Evolutionary conservation across 345 rosid species (phyloP).

Genomic region (Eucalyptus sp.): DNA sequence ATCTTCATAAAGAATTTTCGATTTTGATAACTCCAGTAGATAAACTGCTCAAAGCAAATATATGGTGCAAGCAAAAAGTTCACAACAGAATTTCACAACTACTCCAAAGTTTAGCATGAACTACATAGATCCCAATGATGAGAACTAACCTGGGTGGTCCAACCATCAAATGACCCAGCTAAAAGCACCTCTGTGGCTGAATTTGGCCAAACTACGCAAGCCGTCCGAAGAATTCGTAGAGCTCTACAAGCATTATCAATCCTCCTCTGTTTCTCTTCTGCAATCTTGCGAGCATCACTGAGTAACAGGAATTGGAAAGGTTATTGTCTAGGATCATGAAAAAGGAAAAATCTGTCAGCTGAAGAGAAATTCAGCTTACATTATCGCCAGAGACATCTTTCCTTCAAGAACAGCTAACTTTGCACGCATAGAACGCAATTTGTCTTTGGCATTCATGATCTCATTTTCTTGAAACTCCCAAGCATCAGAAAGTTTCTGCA

Average conservation of each 20-base stretch:
- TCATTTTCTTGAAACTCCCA: constrained; percentile 84
- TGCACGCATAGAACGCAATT: constrained; percentile 71
- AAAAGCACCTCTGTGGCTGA: constrained; percentile 74
- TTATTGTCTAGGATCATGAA: not conserved
- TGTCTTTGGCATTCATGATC: constrained; percentile 52
- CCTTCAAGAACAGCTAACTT: constrained; percentile 82
- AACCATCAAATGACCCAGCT: constrained; percentile 89
- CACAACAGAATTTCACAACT: not conserved
- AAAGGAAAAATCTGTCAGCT: not conserved
- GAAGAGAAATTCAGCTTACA: constrained; percentile 21
- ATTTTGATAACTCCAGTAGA: not conserved
- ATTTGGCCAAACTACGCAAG: constrained; percentile 79
- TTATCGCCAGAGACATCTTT: constrained; percentile 73
- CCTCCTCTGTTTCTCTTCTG: constrained; percentile 66
- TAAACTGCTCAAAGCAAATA: not conserved
- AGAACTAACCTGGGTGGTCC: constrained; percentile 72
- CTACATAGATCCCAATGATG: not conserved
- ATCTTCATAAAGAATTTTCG: not conserved
- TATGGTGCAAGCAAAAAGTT: not conserved
- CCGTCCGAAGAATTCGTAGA: constrained; percentile 45
- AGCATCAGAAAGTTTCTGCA: constrained; percentile 57
- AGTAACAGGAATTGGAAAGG: not conserved
- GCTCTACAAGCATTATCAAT: constrained; percentile 56
- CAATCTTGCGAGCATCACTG: constrained; percentile 67
- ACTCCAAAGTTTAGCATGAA: not conserved